These are phyloP conservation scores for Pisolithus microcarpus DNA, from an alignment of 768 basidiomycete species.

Conservation along the genomic window DNA sequence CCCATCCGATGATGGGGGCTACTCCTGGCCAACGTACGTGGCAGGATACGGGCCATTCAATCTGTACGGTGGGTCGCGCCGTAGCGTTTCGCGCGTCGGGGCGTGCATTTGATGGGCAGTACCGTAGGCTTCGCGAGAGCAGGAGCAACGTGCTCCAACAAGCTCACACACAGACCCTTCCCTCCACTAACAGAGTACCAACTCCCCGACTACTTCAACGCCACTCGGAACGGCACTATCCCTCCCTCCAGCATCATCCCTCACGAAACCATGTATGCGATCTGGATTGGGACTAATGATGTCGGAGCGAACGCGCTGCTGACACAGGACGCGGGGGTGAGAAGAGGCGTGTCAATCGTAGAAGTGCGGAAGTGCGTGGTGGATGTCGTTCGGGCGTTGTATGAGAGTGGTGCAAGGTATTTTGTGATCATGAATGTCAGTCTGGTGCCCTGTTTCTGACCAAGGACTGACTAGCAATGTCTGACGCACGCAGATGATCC, in stretches of 20 bases:
- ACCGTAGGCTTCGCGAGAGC: constrained; percentile 40
- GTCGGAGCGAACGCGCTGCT: constrained; percentile 49
- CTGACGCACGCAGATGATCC: constrained; percentile 42
- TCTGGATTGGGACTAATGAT: constrained; percentile 68
- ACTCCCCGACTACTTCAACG: constrained; percentile 45
- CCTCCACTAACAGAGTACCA: constrained; percentile 45
- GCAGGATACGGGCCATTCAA: constrained; percentile 46
- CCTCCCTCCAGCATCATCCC: constrained; percentile 23
- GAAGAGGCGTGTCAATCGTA: constrained; percentile 41
- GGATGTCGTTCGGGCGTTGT: constrained; percentile 51
- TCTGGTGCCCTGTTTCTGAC: neutral
- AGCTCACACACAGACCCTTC: constrained; percentile 49
- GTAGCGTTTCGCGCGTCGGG: neutral
- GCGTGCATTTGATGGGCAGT: neutral
- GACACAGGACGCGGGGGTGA: constrained; percentile 36
- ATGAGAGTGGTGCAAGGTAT: constrained; percentile 54
- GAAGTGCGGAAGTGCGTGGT: constrained; percentile 52
- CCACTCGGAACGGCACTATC: constrained; percentile 36
- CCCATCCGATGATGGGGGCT: constrained; percentile 32
- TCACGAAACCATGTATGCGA: constrained; percentile 49
- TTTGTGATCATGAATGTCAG: constrained; percentile 65
- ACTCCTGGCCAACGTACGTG: constrained; percentile 56
- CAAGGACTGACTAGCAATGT: neutral
- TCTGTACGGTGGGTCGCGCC: constrained; percentile 34
- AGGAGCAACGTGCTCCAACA: constrained; percentile 62